Conservation (phyloP, 1,139 yeast species). For the Zygoascus sp. region DNA sequence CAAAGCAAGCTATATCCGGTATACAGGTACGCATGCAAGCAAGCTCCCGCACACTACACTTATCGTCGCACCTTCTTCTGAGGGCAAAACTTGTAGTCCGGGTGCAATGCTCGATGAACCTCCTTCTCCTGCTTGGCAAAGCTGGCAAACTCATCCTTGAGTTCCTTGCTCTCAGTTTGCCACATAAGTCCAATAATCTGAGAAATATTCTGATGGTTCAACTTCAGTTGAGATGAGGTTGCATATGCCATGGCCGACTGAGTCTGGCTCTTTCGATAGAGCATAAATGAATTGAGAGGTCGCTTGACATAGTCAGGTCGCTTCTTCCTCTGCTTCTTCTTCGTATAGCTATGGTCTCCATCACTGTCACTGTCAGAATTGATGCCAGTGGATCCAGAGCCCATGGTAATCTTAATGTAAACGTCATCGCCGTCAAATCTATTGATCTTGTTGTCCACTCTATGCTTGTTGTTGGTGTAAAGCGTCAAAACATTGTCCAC, state of each 20-base stretch:
- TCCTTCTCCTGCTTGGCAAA: constrained; percentile 42
- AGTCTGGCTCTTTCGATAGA: constrained; percentile 44
- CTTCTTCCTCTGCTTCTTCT: constrained; percentile 26
- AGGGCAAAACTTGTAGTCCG: constrained; percentile 44
- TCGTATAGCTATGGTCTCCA: constrained; percentile 15
- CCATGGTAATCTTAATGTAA: constrained; percentile 30
- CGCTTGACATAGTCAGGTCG: constrained; percentile 40
- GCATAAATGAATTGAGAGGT: constrained; percentile 49
- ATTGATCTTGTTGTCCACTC: constrained; percentile 26
- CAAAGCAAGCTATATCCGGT: too few relatives aligned
- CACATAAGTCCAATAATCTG: constrained; percentile 46
- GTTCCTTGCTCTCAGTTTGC: constrained; percentile 41
- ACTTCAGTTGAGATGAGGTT: constrained; percentile 36
- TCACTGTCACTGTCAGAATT: constrained; percentile 19
- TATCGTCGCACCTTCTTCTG: constrained; percentile 30
- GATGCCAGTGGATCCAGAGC: constrained; percentile 24
- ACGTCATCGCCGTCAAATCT: constrained; percentile 29
- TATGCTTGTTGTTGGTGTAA: constrained; percentile 23
- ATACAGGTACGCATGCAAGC: background rate
- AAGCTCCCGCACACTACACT: background rate
- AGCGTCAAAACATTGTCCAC: constrained; percentile 32
- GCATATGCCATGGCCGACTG: constrained; percentile 42
- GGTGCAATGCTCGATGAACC: constrained; percentile 41
- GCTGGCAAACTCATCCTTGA: constrained; percentile 38
- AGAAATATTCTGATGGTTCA: constrained; percentile 41